A percentile compares a stretch with the other conserved stretches of the same genome.
These are phyloP conservation scores for Lotus japonicus DNA, from an alignment of 306 rosid genomes.

Conservation along the genomic window DNA sequence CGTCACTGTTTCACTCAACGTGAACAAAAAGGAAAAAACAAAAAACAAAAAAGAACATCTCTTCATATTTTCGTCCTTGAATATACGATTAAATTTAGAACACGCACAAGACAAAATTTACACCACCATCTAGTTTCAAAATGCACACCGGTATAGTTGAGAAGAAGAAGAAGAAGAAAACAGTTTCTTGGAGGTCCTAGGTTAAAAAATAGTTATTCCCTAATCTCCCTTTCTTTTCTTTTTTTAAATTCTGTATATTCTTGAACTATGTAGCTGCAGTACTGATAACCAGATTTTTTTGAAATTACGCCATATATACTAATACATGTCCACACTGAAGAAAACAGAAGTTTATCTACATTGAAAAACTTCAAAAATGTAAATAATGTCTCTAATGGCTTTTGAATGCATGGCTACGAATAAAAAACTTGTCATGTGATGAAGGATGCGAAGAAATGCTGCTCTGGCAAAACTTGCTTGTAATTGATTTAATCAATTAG, in stretches of 20 bases:
- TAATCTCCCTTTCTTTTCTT: not conserved
- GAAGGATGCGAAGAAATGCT: not conserved
- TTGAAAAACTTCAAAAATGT: conserved; percentile 3
- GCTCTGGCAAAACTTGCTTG: not conserved
- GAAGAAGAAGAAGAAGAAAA: not conserved
- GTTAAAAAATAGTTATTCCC: not conserved
- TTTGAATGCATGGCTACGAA: not conserved
- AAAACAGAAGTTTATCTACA: not conserved
- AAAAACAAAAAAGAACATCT: too few relatives aligned
- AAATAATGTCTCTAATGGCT: conserved; percentile 16
- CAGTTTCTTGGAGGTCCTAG: not conserved
- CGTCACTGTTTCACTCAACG: too few relatives aligned
- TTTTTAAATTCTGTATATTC: not conserved
- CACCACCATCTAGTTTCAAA: not conserved
- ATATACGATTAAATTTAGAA: too few relatives aligned
- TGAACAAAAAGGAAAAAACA: too few relatives aligned
- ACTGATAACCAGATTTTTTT: too few relatives aligned
- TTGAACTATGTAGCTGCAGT: not conserved
- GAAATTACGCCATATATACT: not conserved
- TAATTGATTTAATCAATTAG: conserved; percentile 10
- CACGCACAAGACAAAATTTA: too few relatives aligned
- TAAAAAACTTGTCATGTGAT: not conserved
- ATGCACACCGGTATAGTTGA: not conserved
- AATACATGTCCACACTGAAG: not conserved
- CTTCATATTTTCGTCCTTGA: too few relatives aligned